phyloP scores from a whole-genome alignment of 192 early-diverging fungal species.

The Spinellus fusiger region DNA sequence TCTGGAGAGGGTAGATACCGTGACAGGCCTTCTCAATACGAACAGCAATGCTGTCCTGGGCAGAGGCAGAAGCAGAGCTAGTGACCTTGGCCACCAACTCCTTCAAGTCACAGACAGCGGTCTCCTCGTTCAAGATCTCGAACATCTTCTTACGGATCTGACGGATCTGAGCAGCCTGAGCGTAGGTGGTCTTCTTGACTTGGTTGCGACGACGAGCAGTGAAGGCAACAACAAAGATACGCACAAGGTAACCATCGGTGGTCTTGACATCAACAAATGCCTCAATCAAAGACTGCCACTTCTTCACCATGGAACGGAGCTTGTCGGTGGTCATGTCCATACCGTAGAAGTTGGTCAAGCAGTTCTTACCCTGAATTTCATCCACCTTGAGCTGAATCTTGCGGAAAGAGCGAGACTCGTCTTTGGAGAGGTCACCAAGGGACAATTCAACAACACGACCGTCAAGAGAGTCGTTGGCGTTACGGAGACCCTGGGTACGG shows the following conservation, averaged over 20 bases:
- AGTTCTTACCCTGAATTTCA: slow-evolving; percentile 95
- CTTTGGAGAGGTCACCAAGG: slow-evolving; percentile 89
- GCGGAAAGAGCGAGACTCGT: slow-evolving; percentile 86
- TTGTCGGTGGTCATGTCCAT: slow-evolving; percentile 99
- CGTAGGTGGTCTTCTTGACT: slow-evolving; percentile 96
- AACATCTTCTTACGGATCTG: slow-evolving; percentile 99
- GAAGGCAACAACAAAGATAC: slow-evolving; percentile 91
- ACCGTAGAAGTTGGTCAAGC: slow-evolving; percentile 98
- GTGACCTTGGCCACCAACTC: slow-evolving; percentile 94
- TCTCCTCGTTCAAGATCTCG: slow-evolving; percentile 92
- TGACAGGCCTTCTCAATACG: slow-evolving; percentile 97
- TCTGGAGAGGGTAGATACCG: slow-evolving; percentile 97
- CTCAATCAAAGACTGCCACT: slow-evolving; percentile 98
- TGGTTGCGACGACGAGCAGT: slow-evolving; percentile 91
- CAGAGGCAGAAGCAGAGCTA: slow-evolving; percentile 40
- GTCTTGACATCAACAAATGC: slow-evolving; percentile 99
- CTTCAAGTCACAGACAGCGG: slow-evolving; percentile 85
- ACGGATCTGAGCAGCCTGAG: slow-evolving; percentile 93
- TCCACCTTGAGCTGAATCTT: slow-evolving; percentile 94
- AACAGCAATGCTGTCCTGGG: slow-evolving; percentile 87
- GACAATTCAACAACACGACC: slow-evolving; percentile 92
- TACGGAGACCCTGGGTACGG: slow-evolving; percentile 98
- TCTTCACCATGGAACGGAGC: slow-evolving; percentile 96
- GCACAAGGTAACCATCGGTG: slow-evolving; percentile 98
- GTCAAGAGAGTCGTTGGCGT: slow-evolving; percentile 93